A percentile compares a stretch with the other conserved stretches of the same genome.
Evolutionary conservation across 192 early-diverging fungal species (phyloP).

Genomic region (Mortierella hygrophila): DNA sequence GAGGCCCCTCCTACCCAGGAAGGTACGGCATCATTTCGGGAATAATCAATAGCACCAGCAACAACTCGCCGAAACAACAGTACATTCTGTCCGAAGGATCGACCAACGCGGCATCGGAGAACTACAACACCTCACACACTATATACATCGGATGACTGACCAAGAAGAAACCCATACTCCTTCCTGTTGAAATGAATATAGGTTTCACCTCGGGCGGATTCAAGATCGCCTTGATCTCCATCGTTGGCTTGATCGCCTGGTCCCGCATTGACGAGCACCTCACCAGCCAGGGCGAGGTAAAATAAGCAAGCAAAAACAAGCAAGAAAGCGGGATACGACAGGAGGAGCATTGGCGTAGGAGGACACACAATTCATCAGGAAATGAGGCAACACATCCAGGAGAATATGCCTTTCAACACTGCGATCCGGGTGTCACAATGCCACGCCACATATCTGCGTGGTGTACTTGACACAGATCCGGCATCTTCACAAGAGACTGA

Average conservation of each 20-base stretch:
- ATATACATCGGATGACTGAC: not conserved
- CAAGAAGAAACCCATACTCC: not conserved
- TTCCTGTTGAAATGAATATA: not conserved
- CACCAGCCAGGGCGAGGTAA: conserved; percentile 55
- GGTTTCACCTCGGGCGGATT: conserved; percentile 51
- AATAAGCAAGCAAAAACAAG: not conserved
- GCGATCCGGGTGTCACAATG: not conserved
- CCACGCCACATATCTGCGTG: not conserved
- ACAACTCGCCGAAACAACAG: not conserved
- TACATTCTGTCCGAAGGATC: not conserved
- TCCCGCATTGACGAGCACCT: conserved; percentile 56
- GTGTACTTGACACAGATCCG: not conserved
- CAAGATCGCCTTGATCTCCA: conserved; percentile 42
- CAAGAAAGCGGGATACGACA: not conserved
- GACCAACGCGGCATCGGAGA: too few species aligned
- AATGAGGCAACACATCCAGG: not conserved
- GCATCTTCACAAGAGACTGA: not conserved
- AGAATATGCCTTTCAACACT: not conserved
- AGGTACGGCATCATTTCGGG: conserved; percentile 23
- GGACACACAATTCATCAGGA: not conserved
- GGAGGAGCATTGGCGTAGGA: not conserved
- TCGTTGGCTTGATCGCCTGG: conserved; percentile 51
- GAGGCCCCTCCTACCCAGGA: conserved; percentile 53
- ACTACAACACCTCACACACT: not conserved
- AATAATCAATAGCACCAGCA: not conserved